Percentiles rank a stretch among this genome's conserved stretches.
Evolutionary conservation across 345 rosid species (phyloP).

Genomic region (Rhizophora mangle): DNA sequence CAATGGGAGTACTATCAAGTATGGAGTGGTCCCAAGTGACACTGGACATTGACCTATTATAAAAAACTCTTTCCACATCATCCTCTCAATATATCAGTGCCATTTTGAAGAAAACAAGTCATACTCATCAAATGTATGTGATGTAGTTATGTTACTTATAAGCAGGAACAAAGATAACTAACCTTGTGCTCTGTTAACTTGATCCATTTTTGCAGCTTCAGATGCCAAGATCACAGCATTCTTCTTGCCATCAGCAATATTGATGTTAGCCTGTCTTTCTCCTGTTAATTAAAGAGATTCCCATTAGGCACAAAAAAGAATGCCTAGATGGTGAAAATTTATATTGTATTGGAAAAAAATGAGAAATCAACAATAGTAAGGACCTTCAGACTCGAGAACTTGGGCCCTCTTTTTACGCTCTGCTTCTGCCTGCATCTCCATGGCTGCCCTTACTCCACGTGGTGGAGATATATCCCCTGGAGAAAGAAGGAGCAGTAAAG

Average conservation of each 20-base stretch:
- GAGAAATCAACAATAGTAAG: background rate
- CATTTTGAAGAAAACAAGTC: background rate
- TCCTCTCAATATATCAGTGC: background rate
- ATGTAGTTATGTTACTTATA: too few relatives aligned
- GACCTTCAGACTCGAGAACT: constrained; percentile 86
- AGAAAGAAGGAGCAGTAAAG: constrained; percentile 1
- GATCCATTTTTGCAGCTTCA: constrained; percentile 66
- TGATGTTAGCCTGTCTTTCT: constrained; percentile 64
- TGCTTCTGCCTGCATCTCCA: constrained; percentile 99
- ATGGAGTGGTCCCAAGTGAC: background rate
- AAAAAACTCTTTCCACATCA: background rate
- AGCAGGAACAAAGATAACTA: constrained; percentile 17
- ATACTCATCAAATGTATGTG: background rate
- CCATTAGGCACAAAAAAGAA: background rate
- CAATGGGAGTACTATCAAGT: background rate
- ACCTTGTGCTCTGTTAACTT: constrained; percentile 65
- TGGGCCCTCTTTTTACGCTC: constrained; percentile 93
- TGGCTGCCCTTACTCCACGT: constrained; percentile 81
- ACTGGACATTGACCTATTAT: background rate
- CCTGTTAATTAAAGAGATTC: constrained; percentile 31
- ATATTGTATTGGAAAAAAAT: background rate
- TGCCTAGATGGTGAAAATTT: background rate
- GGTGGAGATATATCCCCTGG: constrained; percentile 98
- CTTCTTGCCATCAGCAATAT: constrained; percentile 84
- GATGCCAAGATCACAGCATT: constrained; percentile 65